Base-by-base conservation (phyloP, 2,329 filamentous ascomycete genomes). In the Curvularia verruculosa region DNA sequence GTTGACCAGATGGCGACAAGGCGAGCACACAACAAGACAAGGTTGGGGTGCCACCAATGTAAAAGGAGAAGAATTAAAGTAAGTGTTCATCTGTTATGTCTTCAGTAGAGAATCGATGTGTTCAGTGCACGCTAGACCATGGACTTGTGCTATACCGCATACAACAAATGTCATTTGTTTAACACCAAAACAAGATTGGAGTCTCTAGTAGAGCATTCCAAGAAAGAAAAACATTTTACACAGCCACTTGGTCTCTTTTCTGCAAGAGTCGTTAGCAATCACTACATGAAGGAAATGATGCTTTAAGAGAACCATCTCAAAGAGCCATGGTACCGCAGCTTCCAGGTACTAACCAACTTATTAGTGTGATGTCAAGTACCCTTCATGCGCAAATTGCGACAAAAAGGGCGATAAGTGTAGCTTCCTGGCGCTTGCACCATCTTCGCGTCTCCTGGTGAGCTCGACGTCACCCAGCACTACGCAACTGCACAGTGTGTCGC, bases 21-120 rank as follows among this genome's bases (percentile, higher is more conserved):
- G 47, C 70, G 64, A 52, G 56, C 71, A 39, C 73, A 76, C 46
- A 74, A 70, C 58, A 76, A 76, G 56, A 71, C 73, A 13, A 69
- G 73, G 52, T 43, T 75, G 50, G 73, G 73, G 2, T 76, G 73
- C 39, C 64, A 64, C 28, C 67, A 73, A 43, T 76, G 73, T 47
- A 76, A 76, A 56, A 67, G 64, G 45, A 66, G 72, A 64, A 64
- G 73, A 44, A 73, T 76, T 47, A 76, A 76, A 64, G 72, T 73
- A 63, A 58, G 63, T 54, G 5, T 28, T 31, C n/a, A 13, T 54
- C 12, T 19, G 7, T 26, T 28, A 19, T 49, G 12, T 48, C 21
- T 44, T 24, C 18, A 5, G 36, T 24, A 21, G 37, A 23, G 31
- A 4, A 26, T 12, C n/a, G 29, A 23, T 15, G 18, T 39, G 19